Percentiles rank a stretch among this genome's conserved stretches.
Evolutionary conservation across 805 yeast species (phyloP).

Genomic region (Saccharomyces cerevisiae): DNA sequence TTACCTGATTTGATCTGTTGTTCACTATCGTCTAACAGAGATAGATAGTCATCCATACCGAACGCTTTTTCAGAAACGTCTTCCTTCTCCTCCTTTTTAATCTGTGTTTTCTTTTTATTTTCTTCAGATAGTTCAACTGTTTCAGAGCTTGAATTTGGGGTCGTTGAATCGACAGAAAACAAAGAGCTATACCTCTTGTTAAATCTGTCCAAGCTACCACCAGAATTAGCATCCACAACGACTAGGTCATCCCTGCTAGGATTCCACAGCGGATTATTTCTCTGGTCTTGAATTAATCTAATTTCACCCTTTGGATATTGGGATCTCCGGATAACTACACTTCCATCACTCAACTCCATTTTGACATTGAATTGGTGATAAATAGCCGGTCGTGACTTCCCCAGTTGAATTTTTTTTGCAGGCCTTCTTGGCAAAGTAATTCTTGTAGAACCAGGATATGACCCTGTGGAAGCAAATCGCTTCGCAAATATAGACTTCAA

Average conservation of each 20-base stretch:
- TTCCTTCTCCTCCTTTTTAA: background rate
- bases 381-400: conserved; percentile 89
- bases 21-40: conserved; percentile 24
- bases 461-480: conserved; percentile 18
- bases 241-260: conserved; percentile 71
- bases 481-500: background rate
- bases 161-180: conserved; percentile 34
- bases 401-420: conserved; percentile 57
- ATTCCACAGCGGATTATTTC: conserved; percentile 84
- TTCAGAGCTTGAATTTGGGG: conserved; percentile 1
- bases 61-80: conserved; percentile 10
- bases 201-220: conserved; percentile 72
- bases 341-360: conserved; percentile 92
- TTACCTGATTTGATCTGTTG: conserved; percentile 29
- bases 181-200: conserved; percentile 51
- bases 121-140: conserved; percentile 2
- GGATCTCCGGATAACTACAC: conserved; percentile 73
- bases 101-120: conserved; percentile 3
- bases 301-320: conserved; percentile 84
- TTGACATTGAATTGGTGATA: conserved; percentile 81
- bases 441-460: conserved; percentile 19
- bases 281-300: conserved; percentile 79
- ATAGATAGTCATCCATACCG: conserved; percentile 29
- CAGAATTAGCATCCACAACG: conserved; percentile 70
- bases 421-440: conserved; percentile 43